Percentiles rank a stretch among this genome's conserved stretches.
These are phyloP conservation scores for Mycena citricolor DNA, from an alignment of 1,284 basidiomycete species.

Conservation along the genomic window DNA sequence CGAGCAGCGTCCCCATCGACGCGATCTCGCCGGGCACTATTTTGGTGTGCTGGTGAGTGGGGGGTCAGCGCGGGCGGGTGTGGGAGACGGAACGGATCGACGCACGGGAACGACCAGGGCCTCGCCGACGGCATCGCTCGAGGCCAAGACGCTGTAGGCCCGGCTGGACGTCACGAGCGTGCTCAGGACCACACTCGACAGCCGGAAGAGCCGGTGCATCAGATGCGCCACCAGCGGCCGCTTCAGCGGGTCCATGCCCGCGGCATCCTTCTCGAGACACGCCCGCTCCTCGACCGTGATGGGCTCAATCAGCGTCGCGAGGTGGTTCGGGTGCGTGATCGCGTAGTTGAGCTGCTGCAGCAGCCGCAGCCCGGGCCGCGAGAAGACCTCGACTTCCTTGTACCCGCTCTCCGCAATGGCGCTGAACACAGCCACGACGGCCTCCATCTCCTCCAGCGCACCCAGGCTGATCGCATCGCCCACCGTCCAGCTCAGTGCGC, in stretches of 20 bases:
- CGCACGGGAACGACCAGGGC: conserved; percentile 75
- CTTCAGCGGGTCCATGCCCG: conserved; percentile 56
- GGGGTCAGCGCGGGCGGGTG: conserved; percentile 14
- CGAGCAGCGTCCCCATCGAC: conserved; percentile 77
- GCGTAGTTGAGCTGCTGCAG: conserved; percentile 89
- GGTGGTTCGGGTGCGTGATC: conserved; percentile 85
- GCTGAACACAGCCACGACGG: conserved; percentile 74
- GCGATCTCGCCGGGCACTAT: conserved; percentile 75
- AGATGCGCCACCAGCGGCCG: conserved; percentile 71
- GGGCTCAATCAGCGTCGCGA: conserved; percentile 79
- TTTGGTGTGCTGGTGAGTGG: conserved; percentile 65
- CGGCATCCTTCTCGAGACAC: conserved; percentile 60
- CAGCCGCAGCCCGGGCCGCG: conserved; percentile 65
- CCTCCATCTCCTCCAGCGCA: conserved; percentile 79
- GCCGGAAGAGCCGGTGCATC: conserved; percentile 65
- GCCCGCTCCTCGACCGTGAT: conserved; percentile 74
- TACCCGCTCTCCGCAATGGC: conserved; percentile 61
- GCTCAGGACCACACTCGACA: conserved; percentile 68
- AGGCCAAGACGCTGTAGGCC: conserved; percentile 66
- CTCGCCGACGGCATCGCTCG: conserved; percentile 55
- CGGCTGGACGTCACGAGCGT: conserved; percentile 72
- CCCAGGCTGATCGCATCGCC: conserved; percentile 72
- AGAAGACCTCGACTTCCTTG: conserved; percentile 68
- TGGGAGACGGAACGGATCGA: conserved; percentile 24
- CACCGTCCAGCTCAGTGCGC: conserved; percentile 71